Evolutionary conservation across 176 grass and related monocot genomes (phyloP), one percentile per base, ranked within the genome.

Genomic region (Cymbopogon citratus): DNA sequence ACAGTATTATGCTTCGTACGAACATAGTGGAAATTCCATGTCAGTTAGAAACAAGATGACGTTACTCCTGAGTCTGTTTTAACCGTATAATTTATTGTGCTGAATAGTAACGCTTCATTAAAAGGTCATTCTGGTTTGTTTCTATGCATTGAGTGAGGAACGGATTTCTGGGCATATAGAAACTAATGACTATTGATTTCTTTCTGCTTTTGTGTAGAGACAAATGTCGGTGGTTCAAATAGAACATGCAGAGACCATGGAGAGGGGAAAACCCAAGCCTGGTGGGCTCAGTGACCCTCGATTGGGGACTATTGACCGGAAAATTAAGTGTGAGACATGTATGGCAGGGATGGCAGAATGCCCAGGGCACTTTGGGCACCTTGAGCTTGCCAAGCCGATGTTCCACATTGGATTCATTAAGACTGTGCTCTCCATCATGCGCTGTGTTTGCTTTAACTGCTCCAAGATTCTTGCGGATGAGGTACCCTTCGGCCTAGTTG

Each of bases 301-400:
- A 65, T 71, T 98, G 51, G 95, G 95, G 23, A 98, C 95, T 39
- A 98, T 98, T 16, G 95, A 95, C 45, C 83, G 95, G 33, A 98
- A 98, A 78, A 91, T 93, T 82, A 98, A 98, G 77, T 95, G 95
- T 0, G 95, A 98, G 60, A 98, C 95, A 69, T 98, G 95, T 77
- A 98, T 94, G 90, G 95, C 95, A 64, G 94, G 86, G 68, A 98
- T 98, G 95, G 95, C 95, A 0, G 92, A 98, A 69, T 98, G 95
- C 69, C 95, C 95, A 15, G 95, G 95, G 16, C 95, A 98, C 87
- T 98, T 98, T 75, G 95, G 95, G 6, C 95, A 98, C 84, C 91
- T 98, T 71, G 95, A 95, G 84, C 95, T 98, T n/a, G 95, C 95
- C 9, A 98, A 95, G 41, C 92, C 95, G 9, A 98, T 98, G 95